A percentile compares a stretch with the other conserved stretches of the same genome.
Conservation (phyloP, 108 stramenopile genomes). For the Nannochloropsis gaditana region DNA sequence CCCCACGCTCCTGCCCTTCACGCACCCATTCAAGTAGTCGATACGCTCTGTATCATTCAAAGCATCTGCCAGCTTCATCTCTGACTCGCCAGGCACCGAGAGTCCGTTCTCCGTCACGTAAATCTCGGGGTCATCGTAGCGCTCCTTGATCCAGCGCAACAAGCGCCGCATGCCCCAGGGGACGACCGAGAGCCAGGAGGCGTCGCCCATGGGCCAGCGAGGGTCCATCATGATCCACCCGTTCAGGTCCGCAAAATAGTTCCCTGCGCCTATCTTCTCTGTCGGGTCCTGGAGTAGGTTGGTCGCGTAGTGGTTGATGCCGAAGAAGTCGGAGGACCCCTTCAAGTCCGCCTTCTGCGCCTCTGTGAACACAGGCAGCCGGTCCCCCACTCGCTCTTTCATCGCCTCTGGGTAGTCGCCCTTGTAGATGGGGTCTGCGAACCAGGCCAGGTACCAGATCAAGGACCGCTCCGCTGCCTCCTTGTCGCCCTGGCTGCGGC, state of each 20-base stretch:
- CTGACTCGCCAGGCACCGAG: conserved; percentile 27
- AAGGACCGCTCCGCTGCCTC: conserved; percentile 73
- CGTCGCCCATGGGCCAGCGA: conserved; percentile 43
- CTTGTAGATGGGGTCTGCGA: conserved; percentile 49
- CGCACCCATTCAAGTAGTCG: conserved; percentile 34
- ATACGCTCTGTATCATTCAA: conserved; percentile 38
- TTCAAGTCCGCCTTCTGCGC: conserved; percentile 55
- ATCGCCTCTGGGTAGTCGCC: conserved; percentile 78
- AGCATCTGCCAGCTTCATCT: conserved; percentile 29
- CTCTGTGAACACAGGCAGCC: conserved; percentile 66
- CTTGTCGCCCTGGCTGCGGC: neutral
- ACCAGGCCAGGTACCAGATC: conserved; percentile 78
- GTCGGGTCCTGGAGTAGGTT: neutral
- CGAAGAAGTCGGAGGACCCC: conserved; percentile 75
- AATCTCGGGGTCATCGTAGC: conserved; percentile 46
- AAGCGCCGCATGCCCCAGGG: conserved; percentile 50
- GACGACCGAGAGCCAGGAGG: conserved; percentile 50
- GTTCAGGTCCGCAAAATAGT: conserved; percentile 36
- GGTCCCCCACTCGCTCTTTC: conserved; percentile 56
- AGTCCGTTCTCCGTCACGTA: conserved; percentile 55
- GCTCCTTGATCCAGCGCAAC: conserved; percentile 47
- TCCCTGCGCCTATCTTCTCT: conserved; percentile 20
- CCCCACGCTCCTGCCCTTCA: neutral
- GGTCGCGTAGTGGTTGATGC: conserved; percentile 77
- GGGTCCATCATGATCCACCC: conserved; percentile 24